Evolutionary conservation across 768 basidiomycete genomes (phyloP).

Genomic region (Naganishia antarctica): DNA sequence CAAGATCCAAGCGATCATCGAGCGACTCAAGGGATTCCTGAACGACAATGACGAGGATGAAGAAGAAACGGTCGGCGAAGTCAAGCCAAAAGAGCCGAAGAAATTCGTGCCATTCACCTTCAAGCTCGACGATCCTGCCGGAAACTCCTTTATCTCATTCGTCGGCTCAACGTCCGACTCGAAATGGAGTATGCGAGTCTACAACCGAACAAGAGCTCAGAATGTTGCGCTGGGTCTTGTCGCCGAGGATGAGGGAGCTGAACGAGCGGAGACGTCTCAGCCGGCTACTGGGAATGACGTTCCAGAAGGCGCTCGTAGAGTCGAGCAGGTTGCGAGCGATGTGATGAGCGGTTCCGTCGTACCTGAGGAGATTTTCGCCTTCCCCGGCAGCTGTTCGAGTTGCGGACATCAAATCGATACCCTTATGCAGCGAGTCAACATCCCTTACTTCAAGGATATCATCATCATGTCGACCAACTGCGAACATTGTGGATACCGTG

Average conservation of each 20-base stretch:
- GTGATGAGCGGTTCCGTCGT: slow-evolving; percentile 34
- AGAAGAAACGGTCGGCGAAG: slow-evolving; percentile 52
- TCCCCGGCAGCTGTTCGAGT: slow-evolving; percentile 80
- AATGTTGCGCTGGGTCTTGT: slow-evolving; percentile 73
- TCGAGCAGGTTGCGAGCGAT: slow-evolving; percentile 27
- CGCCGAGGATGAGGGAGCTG: slow-evolving; percentile 51
- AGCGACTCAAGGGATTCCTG: slow-evolving; percentile 49
- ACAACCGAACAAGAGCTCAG: slow-evolving; percentile 71
- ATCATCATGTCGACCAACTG: slow-evolving; percentile 99
- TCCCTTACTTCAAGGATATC: slow-evolving; percentile 97
- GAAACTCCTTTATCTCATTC: slow-evolving; percentile 96
- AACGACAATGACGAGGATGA: slow-evolving; percentile 52
- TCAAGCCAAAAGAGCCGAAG: slow-evolving; percentile 37
- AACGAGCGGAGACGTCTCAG: background rate
- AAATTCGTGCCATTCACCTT: slow-evolving; percentile 73
- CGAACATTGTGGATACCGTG: slow-evolving; percentile 87
- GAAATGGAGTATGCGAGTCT: slow-evolving; percentile 83
- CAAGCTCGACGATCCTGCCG: slow-evolving; percentile 83
- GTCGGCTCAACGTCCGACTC: slow-evolving; percentile 78
- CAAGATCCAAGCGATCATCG: slow-evolving; percentile 72
- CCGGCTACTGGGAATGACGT: background rate
- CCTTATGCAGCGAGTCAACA: slow-evolving; percentile 89
- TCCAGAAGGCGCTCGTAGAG: slow-evolving; percentile 20
- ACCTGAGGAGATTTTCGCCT: slow-evolving; percentile 82
- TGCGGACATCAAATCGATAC: slow-evolving; percentile 80